These are phyloP conservation scores for Boletus eberwhitei DNA, from an alignment of 768 basidiomycete genomes.

Conservation along the genomic window DNA sequence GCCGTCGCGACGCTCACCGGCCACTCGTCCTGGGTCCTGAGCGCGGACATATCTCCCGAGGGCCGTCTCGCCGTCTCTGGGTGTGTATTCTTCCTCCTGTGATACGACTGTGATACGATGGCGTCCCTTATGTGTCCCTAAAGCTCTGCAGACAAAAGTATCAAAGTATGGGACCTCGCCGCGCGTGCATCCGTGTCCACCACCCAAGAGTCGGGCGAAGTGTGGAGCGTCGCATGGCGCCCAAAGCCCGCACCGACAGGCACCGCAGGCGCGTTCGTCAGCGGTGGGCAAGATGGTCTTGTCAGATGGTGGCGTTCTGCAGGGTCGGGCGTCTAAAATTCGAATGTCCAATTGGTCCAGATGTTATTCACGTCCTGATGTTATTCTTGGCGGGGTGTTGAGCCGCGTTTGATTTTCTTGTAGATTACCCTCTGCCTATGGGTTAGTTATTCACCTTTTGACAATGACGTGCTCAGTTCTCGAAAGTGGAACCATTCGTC, in stretches of 20 bases:
- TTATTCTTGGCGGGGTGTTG: background rate
- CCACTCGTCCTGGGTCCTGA: conserved; percentile 90
- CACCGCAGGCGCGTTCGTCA: conserved; percentile 61
- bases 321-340: conserved; percentile 38
- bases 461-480: background rate
- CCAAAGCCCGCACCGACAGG: conserved; percentile 56
- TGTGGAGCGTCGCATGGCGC: conserved; percentile 83
- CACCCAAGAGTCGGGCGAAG: conserved; percentile 72
- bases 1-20: conserved; percentile 84
- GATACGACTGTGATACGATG: background rate
- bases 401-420: background rate
- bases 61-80: conserved; percentile 77
- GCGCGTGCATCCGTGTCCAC: conserved; percentile 74
- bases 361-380: background rate
- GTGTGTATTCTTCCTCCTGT: conserved; percentile 39
- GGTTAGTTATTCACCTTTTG: background rate
- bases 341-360: too few species aligned
- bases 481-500: background rate
- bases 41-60: conserved; percentile 78
- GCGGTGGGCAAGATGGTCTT: conserved; percentile 70
- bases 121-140: background rate
- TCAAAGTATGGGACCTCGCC: conserved; percentile 84
- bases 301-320: conserved; percentile 80
- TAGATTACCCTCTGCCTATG: background rate
- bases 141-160: conserved; percentile 81